Conservation (phyloP, 176 grass and related monocot genomes). For the Cenchrus fungigraminus region DNA sequence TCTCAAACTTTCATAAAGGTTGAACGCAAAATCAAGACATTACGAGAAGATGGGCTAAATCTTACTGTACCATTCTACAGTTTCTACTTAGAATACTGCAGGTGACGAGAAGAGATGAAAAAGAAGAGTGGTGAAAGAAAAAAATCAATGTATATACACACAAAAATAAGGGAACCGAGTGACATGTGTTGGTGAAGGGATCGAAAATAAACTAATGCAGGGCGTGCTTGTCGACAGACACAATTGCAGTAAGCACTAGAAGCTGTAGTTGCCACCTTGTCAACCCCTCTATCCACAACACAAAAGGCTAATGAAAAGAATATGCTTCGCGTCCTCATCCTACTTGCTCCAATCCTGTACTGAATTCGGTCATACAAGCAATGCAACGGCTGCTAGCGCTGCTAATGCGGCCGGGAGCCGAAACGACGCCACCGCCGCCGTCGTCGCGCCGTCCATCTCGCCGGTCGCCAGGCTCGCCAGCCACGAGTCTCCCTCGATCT, state of each 20-base stretch:
- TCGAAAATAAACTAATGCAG: slow-evolving; percentile 10
- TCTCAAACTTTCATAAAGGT: background rate
- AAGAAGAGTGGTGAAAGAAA: background rate
- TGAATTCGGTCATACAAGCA: slow-evolving; percentile 45
- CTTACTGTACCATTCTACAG: background rate
- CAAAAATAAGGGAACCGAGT: background rate
- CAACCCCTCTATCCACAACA: slow-evolving; percentile 42
- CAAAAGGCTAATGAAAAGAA: slow-evolving; percentile 52
- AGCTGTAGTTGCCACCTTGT: slow-evolving; percentile 13
- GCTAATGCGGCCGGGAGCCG: slow-evolving; percentile 38
- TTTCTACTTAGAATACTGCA: slow-evolving; percentile 4
- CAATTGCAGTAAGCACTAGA: background rate
- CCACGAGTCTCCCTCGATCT: slow-evolving; percentile 69
- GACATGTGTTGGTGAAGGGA: slow-evolving; percentile 11
- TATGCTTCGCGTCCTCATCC: slow-evolving; percentile 37
- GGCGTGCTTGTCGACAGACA: too few species aligned
- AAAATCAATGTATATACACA: slow-evolving; percentile 29
- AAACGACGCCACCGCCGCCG: slow-evolving; percentile 14
- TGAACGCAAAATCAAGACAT: background rate
- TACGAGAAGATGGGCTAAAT: background rate
- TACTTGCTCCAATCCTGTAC: slow-evolving; percentile 36
- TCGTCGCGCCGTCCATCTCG: slow-evolving; percentile 33
- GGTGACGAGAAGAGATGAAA: background rate
- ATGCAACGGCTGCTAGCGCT: slow-evolving; percentile 18
- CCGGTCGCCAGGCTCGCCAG: slow-evolving; percentile 81